Evolutionary conservation across 1,284 basidiomycete species (phyloP).

Genomic region (Ceratobasidium papillatum): DNA sequence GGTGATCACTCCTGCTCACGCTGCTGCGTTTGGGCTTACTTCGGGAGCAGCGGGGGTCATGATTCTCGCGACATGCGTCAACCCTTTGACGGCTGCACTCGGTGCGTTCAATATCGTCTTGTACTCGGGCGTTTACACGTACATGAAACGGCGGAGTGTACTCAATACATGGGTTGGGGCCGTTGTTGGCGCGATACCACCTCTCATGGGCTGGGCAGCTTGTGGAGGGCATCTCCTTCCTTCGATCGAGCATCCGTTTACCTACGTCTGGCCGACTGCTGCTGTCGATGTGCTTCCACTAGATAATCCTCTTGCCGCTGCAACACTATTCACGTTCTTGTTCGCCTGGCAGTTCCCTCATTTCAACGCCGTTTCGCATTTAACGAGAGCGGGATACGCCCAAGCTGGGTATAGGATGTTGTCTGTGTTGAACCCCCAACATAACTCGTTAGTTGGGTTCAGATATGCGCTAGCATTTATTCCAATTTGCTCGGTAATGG

Average conservation of each 20-base stretch:
- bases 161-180: conserved; percentile 96
- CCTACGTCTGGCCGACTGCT: conserved; percentile 63
- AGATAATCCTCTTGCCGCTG: conserved; percentile 79
- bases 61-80: conserved; percentile 85
- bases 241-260: conserved; percentile 63
- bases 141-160: conserved; percentile 89
- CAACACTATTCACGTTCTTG: conserved; percentile 81
- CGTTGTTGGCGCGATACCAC: conserved; percentile 91
- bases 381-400: conserved; percentile 89
- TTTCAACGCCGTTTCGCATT: conserved; percentile 93
- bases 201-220: conserved; percentile 98
- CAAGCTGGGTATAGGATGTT: conserved; percentile 96
- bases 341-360: conserved; percentile 99
- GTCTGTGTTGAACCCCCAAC: conserved; percentile 77
- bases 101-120: conserved; percentile 87
- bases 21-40: conserved; percentile 76
- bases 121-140: conserved; percentile 94
- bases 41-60: conserved; percentile 82
- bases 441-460: conserved; percentile 87
- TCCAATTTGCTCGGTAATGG: conserved; percentile 81
- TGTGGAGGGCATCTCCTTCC: conserved; percentile 85
- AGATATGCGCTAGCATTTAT: conserved; percentile 83
- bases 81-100: conserved; percentile 85
- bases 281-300: conserved; percentile 54
- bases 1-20: conserved; percentile 85